A percentile compares a stretch with the other conserved stretches of the same genome.
phyloP scores from a whole-genome alignment of 495 filamentous ascomycete genomes.

The Lasiosphaeriaceae sp. region DNA sequence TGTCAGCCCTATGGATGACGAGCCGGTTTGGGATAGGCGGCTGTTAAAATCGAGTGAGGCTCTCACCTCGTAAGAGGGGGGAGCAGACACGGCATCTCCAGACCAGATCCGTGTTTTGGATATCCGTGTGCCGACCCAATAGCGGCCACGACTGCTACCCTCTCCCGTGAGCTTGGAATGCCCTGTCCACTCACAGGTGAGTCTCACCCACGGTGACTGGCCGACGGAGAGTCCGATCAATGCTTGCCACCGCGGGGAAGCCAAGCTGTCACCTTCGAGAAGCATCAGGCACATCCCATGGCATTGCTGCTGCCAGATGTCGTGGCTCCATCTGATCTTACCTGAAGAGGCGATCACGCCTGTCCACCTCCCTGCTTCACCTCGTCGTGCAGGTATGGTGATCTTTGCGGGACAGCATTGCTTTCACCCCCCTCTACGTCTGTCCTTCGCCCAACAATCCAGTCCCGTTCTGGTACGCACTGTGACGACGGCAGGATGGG shows the following conservation, averaged over 20 bases:
- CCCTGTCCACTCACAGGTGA: background rate
- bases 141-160: slow-evolving; percentile 6
- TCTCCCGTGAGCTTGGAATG: slow-evolving; percentile 12
- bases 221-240: background rate
- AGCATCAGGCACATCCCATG: slow-evolving; percentile 6
- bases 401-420: slow-evolving; percentile 19
- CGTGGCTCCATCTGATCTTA: slow-evolving; percentile 12
- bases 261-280: slow-evolving; percentile 6
- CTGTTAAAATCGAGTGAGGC: slow-evolving; percentile 29
- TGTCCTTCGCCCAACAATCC: background rate
- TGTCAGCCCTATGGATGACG: background rate
- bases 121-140: slow-evolving; percentile 23
- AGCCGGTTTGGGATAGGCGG: slow-evolving; percentile 24
- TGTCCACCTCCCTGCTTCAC: background rate
- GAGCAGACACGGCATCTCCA: slow-evolving; percentile 22
- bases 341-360: slow-evolving; percentile 15
- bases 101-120: slow-evolving; percentile 32
- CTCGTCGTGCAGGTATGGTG: slow-evolving; percentile 13
- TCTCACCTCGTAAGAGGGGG: slow-evolving; percentile 5
- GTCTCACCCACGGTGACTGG: background rate
- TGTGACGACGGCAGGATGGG: slow-evolving; percentile 10
- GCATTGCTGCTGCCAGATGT: slow-evolving; percentile 5
- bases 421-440: slow-evolving; percentile 4
- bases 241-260: slow-evolving; percentile 1
- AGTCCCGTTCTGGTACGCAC: background rate